These are phyloP conservation scores for Amanita jacksonii DNA, from an alignment of 768 basidiomycete genomes.

Conservation along the genomic window DNA sequence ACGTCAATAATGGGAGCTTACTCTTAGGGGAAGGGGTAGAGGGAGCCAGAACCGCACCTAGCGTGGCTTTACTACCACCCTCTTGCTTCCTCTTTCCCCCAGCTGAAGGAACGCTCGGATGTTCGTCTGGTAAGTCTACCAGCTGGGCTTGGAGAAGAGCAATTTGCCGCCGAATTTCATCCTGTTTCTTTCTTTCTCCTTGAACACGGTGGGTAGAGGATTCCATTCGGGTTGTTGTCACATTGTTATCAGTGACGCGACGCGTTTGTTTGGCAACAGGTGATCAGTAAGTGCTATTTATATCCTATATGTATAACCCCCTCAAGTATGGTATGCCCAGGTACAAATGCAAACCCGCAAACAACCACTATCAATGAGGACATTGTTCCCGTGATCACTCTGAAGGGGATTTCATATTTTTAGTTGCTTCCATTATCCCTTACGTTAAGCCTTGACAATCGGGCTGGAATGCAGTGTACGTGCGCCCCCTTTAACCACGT, in stretches of 20 bases:
- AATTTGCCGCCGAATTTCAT: constrained; percentile 46
- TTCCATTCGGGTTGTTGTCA: constrained; percentile 40
- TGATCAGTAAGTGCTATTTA: no score
- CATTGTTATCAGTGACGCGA: constrained; percentile 4
- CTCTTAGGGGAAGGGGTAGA: constrained; percentile 54
- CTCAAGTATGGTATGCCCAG: no score
- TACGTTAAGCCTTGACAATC: no score
- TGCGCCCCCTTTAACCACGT: no score
- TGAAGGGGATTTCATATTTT: no score
- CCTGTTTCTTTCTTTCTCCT: constrained; percentile 32
- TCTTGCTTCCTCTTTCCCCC: constrained; percentile 31
- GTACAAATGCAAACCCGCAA: no score
- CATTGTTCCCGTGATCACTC: no score
- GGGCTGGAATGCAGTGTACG: no score
- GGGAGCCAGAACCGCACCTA: constrained; percentile 34
- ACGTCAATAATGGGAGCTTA: neutral
- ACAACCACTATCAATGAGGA: no score
- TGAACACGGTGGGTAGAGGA: constrained; percentile 36
- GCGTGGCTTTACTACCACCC: constrained; percentile 16
- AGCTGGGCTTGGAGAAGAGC: constrained; percentile 47
- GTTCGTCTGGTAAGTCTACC: constrained; percentile 22
- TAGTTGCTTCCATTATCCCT: no score
- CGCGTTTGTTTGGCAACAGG: constrained; percentile 11
- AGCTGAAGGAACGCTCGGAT: constrained; percentile 25
- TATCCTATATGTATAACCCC: no score